Base-by-base conservation (phyloP, 805 yeast genomes). In the Metahyphopichia silvanorum region DNA sequence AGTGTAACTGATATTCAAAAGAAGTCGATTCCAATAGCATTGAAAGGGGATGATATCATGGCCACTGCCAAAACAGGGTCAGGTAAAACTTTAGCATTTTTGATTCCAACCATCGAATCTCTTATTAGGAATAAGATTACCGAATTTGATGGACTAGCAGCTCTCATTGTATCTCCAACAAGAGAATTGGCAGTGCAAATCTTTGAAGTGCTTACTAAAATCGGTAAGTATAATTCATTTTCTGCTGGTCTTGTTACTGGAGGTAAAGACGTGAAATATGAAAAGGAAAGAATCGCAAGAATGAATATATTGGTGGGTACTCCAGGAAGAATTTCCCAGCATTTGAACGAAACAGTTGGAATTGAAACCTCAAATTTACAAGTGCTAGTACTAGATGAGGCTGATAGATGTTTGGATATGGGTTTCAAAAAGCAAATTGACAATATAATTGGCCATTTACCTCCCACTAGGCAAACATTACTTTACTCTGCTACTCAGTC, bases 211-310 rank as follows among this genome's bases (percentile, higher is more conserved):
- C 60, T 88, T 39, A 67, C 80, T n/a, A 83, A 80, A 46, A 79
- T 88, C 33, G 97, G 96, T 15, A 75, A 79, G 27, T 69, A 76
- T 44, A 81, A 80, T 44, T 63, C 78, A 3, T 81, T 88, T 39
- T 82, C 94, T 5, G 96, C 96, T 1, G 96, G 96, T 38, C 66
- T 88, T 38, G 91, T 89, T 8, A 88, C 89, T 48, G 97, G 97
- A 31, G 97, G 97, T 23, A 87, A 89, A 53, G 95, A 87, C 52
- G 83, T 84, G 19, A 74, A 76, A 38, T 84, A 71, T 46, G 97
- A 88, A 55, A 75, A 76, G 40, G 95, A 86, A 32, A 74, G 97
- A 53, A 76, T 88, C 6, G 74, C 82, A 1, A 74, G 74, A 44
- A 80, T 88, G 60, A 89, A 88, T 56, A 84, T 88, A 27, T 65